Evolutionary conservation across 192 early-diverging fungal species (phyloP).

Genomic region (Backusella tuberculispora): DNA sequence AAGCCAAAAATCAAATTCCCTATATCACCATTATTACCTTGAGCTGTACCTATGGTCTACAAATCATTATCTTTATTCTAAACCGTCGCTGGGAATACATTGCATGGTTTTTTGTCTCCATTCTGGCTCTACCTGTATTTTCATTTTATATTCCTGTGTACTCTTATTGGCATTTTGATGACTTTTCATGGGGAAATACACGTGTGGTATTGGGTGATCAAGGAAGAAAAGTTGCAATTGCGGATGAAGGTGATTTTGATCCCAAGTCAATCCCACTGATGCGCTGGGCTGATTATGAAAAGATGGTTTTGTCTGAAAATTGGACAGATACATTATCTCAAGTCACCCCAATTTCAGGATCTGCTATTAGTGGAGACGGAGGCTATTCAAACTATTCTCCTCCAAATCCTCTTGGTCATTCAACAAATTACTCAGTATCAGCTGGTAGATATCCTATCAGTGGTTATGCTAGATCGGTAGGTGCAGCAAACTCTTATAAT

Average conservation of each 20-base stretch:
- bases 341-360: constrained; percentile 4
- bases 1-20: constrained; percentile 62
- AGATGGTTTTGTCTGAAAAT: constrained; percentile 36
- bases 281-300: constrained; percentile 83
- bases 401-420: neutral
- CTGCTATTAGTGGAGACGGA: neutral
- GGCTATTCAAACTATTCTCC: neutral
- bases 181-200: constrained; percentile 99
- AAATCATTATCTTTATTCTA: constrained; percentile 80
- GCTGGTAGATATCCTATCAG: neutral
- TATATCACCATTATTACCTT: constrained; percentile 84
- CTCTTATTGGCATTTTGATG: constrained; percentile 99
- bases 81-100: constrained; percentile 75
- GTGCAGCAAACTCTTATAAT: neutral
- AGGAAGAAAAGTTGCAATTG: constrained; percentile 67
- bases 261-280: constrained; percentile 71
- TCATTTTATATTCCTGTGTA: constrained; percentile 81
- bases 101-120: constrained; percentile 96
- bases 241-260: constrained; percentile 76
- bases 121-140: constrained; percentile 90
- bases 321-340: constrained; percentile 43
- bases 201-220: constrained; percentile 90
- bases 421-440: neutral
- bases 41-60: constrained; percentile 85
- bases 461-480: neutral